Percentiles rank a stretch among this genome's conserved stretches.
phyloP scores from a whole-genome alignment of 106 monocot species.

The Apostasia ramifera region DNA sequence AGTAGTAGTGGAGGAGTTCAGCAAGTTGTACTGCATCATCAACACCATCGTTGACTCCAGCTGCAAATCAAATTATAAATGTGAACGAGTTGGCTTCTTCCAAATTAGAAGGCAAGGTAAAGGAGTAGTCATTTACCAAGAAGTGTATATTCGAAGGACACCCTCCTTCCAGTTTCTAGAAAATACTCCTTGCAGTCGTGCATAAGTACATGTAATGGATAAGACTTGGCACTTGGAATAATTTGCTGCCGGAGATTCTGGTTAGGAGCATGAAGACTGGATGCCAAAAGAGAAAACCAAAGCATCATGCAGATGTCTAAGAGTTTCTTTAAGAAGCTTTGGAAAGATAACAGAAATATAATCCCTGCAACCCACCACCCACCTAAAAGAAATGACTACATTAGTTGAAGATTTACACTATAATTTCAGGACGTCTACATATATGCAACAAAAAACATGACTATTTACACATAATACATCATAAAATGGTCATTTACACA shows the following conservation, averaged over 20 bases:
- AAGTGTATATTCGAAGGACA: constrained; percentile 94
- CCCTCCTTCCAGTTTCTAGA: constrained; percentile 64
- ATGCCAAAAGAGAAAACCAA: neutral
- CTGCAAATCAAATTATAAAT: constrained; percentile 16
- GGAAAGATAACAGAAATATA: neutral
- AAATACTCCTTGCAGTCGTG: constrained; percentile 85
- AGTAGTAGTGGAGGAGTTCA: constrained; percentile 50
- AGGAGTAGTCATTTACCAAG: constrained; percentile 36
- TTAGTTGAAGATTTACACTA: too few species aligned
- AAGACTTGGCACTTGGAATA: constrained; percentile 87
- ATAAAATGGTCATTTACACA: neutral
- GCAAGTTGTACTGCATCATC: constrained; percentile 77
- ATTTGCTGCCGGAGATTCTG: constrained; percentile 79
- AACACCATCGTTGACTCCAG: constrained; percentile 68
- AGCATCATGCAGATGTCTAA: neutral
- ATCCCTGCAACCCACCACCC: neutral
- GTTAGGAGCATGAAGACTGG: constrained; percentile 90
- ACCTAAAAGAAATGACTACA: neutral
- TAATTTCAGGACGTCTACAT: too few species aligned
- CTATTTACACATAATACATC: too few species aligned
- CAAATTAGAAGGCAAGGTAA: neutral
- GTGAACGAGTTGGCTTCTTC: neutral
- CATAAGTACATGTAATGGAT: constrained; percentile 76
- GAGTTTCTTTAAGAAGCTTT: neutral
- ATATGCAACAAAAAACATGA: too few species aligned